Evolutionary conservation across 2,329 filamentous ascomycete species (phyloP), one percentile per base, ranked within the genome.

Genomic region (Phialocephala subalpina): DNA sequence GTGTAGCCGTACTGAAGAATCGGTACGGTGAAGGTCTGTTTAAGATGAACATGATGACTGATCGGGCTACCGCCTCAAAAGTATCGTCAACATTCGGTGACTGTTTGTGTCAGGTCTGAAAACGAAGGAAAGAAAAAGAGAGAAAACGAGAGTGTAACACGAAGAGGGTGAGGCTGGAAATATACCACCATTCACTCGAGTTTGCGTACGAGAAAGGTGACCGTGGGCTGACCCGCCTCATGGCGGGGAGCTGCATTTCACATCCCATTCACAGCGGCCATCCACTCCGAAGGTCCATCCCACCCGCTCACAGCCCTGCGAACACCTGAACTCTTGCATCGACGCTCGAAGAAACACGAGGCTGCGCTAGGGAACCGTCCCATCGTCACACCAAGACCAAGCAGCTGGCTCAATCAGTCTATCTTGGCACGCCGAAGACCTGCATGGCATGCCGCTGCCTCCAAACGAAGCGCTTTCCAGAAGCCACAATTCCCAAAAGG

Each of bases 21-120:
- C 53, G 53, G 18, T 55, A 53, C 20, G 45, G 11, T 20, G 33
- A 22, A 33, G 29, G 47, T 52, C 59, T 45, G 3, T 49, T 53
- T 9, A 45, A 3, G 47, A 61, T 16, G 11, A 61, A 40, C 59
- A 61, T 55, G 27, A 29, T 49, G 55, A 33, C 27, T 33, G 9
- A 9, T 33, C 9, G 4, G 16, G 49, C 49, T 14, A 33, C 4
- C 49, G 27, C 25, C 49, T 3, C 11, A 53, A 6, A 53, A 4
- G 14, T 29, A 27, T 16, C 25, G 25, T 29, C 22, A 29, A 14
- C 49, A 53, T 53, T 22, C 7, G 20, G 4, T 29, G 4, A 29
- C 14, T 1, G 16, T 11, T 3, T 16, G 27, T 33, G 9, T 7
- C 29, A 29, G n/a, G 20, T 25, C 14, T 53, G 3, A 12, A 14